Conservation (phyloP, 1,284 basidiomycete species). For the Trichosporon sp. region DNA sequence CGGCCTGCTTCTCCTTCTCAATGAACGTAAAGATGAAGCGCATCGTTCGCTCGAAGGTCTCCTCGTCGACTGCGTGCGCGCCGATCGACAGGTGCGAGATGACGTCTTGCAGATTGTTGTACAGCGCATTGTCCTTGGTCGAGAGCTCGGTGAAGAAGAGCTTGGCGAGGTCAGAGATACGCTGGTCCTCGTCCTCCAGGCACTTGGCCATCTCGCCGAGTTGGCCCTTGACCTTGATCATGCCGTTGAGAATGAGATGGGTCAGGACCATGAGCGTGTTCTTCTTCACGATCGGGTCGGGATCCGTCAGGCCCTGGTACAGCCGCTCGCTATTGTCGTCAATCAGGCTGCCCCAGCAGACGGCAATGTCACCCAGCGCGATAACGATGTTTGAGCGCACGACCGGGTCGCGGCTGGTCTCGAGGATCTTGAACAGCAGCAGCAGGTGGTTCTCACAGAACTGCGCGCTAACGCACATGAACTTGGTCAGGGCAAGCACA, state of each 20-base stretch:
- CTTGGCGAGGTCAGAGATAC: slow-evolving; percentile 89
- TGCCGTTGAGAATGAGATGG: slow-evolving; percentile 93
- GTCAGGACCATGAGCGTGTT: slow-evolving; percentile 99
- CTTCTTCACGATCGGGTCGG: slow-evolving; percentile 88
- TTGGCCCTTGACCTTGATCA: slow-evolving; percentile 99
- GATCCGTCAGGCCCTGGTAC: slow-evolving; percentile 86
- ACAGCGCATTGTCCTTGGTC: slow-evolving; percentile 96
- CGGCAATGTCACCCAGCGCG: slow-evolving; percentile 91
- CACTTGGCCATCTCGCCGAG: slow-evolving; percentile 99
- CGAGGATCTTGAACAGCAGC: slow-evolving; percentile 86
- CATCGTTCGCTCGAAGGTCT: slow-evolving; percentile 87
- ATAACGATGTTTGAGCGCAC: slow-evolving; percentile 95
- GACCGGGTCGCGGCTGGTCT: slow-evolving; percentile 79
- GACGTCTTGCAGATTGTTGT: slow-evolving; percentile 96
- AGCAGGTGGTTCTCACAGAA: slow-evolving; percentile 89
- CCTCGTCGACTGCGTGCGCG: slow-evolving; percentile 88
- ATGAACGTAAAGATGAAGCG: slow-evolving; percentile 94
- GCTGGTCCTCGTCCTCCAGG: slow-evolving; percentile 81
- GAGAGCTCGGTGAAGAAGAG: slow-evolving; percentile 94
- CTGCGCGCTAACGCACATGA: slow-evolving; percentile 88
- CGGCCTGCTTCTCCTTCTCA: slow-evolving; percentile 97
- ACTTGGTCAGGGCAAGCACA: slow-evolving; percentile 84
- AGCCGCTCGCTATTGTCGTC: slow-evolving; percentile 95
- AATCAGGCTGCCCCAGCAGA: slow-evolving; percentile 91
- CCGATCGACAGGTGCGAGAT: slow-evolving; percentile 91